phyloP scores from a whole-genome alignment of 2,329 filamentous ascomycete genomes.

The Ceratocystis cubensis region DNA sequence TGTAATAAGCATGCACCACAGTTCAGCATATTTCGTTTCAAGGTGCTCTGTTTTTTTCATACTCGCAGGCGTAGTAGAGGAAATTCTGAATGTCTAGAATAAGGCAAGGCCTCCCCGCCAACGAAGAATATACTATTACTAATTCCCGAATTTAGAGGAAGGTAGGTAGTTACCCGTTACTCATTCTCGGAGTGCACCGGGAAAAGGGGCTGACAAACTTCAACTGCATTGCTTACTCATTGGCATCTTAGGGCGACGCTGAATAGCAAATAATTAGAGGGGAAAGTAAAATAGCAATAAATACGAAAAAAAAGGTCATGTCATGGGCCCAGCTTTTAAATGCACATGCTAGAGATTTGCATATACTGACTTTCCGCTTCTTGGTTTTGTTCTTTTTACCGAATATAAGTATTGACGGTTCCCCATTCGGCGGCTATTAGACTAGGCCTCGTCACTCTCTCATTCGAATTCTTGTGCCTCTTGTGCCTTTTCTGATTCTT shows the following conservation, averaged over 20 bases:
- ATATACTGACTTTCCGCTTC: constrained; percentile 2
- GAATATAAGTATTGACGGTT: background rate
- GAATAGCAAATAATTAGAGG: background rate
- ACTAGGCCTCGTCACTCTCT: background rate
- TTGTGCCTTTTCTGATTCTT: too few relatives aligned
- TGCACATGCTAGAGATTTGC: too few relatives aligned
- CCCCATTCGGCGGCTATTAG: background rate
- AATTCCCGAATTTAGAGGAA: background rate
- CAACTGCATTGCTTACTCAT: background rate
- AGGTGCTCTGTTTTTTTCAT: too few relatives aligned
- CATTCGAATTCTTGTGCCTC: background rate
- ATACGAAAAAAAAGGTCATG: background rate
- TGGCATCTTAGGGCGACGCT: background rate
- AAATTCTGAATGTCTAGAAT: background rate
- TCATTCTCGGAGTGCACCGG: constrained; percentile 1
- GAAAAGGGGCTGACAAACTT: background rate
- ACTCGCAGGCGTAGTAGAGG: background rate
- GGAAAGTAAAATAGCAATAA: background rate
- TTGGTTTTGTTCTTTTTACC: background rate
- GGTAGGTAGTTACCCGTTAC: background rate
- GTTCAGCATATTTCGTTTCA: too few relatives aligned
- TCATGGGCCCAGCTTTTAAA: too few relatives aligned
- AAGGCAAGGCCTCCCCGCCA: background rate
- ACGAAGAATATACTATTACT: background rate
- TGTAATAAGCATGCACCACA: too few relatives aligned